These are phyloP conservation scores for Nicotiana noctiflora DNA, from an alignment of 257 asterid genomes.

Conservation along the genomic window DNA sequence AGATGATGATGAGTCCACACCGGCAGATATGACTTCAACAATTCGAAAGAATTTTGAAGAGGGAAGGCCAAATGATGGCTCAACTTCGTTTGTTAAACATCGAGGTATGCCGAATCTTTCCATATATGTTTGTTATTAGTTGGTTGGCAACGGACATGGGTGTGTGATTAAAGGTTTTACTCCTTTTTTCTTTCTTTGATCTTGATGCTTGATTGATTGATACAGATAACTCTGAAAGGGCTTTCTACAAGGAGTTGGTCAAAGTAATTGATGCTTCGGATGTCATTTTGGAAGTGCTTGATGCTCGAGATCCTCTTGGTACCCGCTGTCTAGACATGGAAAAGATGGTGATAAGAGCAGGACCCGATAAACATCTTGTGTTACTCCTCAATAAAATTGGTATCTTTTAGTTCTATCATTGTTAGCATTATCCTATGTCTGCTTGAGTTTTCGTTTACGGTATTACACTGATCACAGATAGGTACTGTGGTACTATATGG, in stretches of 20 bases:
- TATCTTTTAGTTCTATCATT: conserved; percentile 12
- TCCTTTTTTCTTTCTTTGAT: neutral
- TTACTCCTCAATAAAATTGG: conserved; percentile 91
- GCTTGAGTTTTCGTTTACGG: neutral
- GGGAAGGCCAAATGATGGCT: conserved; percentile 23
- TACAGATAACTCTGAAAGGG: conserved; percentile 67
- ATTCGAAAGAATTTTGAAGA: conserved; percentile 32
- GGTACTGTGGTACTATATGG: neutral
- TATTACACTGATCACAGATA: neutral
- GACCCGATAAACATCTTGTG: conserved; percentile 75
- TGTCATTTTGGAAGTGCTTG: conserved; percentile 94
- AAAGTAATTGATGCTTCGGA: conserved; percentile 92
- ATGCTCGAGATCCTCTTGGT: conserved; percentile 94
- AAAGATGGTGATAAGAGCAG: conserved; percentile 70
- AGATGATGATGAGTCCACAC: conserved; percentile 35
- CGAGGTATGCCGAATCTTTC: conserved; percentile 38
- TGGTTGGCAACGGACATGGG: neutral
- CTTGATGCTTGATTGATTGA: neutral
- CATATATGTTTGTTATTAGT: neutral
- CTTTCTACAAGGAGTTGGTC: conserved; percentile 85
- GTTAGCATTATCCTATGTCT: neutral
- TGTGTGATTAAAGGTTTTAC: neutral
- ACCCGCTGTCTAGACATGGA: conserved; percentile 92
- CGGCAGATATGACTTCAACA: conserved; percentile 10
- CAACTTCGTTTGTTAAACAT: conserved; percentile 24